A percentile compares a stretch with the other conserved stretches of the same genome.
These are phyloP conservation scores for Ophiostoma himal-ulmi DNA, from an alignment of 2,329 filamentous ascomycete species.

Conservation along the genomic window DNA sequence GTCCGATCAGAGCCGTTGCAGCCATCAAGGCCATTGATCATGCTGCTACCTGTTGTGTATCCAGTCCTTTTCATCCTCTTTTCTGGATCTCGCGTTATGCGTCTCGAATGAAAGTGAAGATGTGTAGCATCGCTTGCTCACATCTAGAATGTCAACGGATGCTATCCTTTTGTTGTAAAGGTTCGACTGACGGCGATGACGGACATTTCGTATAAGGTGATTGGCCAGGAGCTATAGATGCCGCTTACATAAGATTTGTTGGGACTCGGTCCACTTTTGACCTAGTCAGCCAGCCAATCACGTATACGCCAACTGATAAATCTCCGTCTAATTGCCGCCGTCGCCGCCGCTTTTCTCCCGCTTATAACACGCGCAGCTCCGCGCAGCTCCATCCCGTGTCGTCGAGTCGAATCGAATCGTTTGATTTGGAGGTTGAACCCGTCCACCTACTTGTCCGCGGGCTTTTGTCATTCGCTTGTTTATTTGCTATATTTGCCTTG, in stretches of 20 bases:
- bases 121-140: not conserved
- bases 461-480: not conserved
- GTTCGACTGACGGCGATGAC: not conserved
- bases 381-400: constrained; percentile 6
- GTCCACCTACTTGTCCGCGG: not conserved
- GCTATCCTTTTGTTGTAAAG: not conserved
- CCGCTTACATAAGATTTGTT: not conserved
- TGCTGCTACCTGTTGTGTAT: not conserved
- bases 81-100: not conserved
- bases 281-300: not conserved
- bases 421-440: not conserved
- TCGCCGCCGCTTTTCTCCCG: constrained; percentile 26
- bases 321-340: constrained; percentile 2
- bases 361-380: constrained; percentile 18
- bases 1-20: not conserved
- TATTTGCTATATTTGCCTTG: not conserved
- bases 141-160: not conserved
- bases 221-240: not conserved
- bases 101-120: not conserved
- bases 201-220: constrained; percentile 5
- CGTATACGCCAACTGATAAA: not conserved
- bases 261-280: not conserved
- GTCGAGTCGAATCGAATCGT: not conserved
- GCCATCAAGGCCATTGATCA: not conserved
- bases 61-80: not conserved